Conservation (phyloP, 768 basidiomycete species). For the Russula vinacea region DNA sequence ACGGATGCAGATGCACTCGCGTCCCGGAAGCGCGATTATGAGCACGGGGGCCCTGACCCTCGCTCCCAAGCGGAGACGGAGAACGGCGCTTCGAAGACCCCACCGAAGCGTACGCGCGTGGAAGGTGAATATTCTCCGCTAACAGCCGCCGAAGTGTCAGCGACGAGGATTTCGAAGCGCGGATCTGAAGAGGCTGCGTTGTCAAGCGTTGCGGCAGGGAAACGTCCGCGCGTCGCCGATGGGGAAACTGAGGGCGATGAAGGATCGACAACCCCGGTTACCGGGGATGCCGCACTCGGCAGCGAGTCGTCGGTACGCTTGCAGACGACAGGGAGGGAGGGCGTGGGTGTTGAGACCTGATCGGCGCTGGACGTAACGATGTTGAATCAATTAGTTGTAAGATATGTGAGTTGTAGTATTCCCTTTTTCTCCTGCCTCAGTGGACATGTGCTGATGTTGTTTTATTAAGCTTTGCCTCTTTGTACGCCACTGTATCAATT, state of each 20-base stretch:
- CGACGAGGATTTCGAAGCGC: constrained; percentile 25
- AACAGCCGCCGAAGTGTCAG: constrained; percentile 22
- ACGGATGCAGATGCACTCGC: constrained; percentile 37
- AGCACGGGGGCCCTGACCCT: constrained; percentile 33
- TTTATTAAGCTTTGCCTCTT: constrained; percentile 15
- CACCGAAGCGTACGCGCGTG: constrained; percentile 43
- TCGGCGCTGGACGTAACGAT: not conserved
- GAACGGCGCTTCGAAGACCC: constrained; percentile 35
- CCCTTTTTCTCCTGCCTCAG: not conserved
- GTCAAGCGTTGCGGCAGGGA: constrained; percentile 23
- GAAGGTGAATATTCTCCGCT: constrained; percentile 31
- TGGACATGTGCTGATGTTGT: not conserved
- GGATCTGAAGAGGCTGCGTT: constrained; percentile 26
- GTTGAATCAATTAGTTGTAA: constrained; percentile 18
- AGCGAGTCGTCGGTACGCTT: not conserved
- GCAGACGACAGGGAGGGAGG: constrained; percentile 5
- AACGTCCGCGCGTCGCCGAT: constrained; percentile 21
- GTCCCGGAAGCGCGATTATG: constrained; percentile 38
- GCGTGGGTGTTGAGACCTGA: constrained; percentile 19
- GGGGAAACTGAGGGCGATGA: constrained; percentile 1
- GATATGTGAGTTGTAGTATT: constrained; percentile 14
- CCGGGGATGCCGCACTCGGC: not conserved
- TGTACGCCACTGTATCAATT: constrained; percentile 28
- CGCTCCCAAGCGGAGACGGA: constrained; percentile 35
- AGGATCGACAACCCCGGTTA: not conserved